A percentile compares a stretch with the other conserved stretches of the same genome.
Conservation (phyloP, 2,329 filamentous ascomycete species). For the Paradendryphiella salina region DNA sequence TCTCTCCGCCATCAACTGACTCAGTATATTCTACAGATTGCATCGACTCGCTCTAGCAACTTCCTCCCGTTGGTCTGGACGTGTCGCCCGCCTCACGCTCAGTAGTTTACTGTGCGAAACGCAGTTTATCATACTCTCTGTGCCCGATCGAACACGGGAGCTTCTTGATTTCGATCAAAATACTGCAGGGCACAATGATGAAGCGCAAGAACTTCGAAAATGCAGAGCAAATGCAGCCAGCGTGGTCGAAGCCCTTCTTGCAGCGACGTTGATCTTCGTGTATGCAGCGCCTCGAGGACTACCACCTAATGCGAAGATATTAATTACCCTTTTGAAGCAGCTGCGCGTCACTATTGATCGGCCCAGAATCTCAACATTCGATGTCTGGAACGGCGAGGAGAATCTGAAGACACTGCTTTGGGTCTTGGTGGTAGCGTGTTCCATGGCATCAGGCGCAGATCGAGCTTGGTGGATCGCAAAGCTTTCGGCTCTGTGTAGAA, state of each 20-base stretch:
- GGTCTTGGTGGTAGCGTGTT: constrained; percentile 25
- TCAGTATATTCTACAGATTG: constrained; percentile 34
- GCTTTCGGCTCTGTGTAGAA: constrained; percentile 17
- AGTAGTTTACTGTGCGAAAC: constrained; percentile 31
- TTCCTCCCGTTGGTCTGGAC: constrained; percentile 20
- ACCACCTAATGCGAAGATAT: constrained; percentile 27
- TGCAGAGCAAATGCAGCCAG: constrained; percentile 22
- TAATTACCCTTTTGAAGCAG: constrained; percentile 4
- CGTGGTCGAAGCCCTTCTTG: constrained; percentile 21
- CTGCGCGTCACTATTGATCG: constrained; percentile 4
- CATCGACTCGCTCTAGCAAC: constrained; percentile 29
- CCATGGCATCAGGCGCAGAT: constrained; percentile 8
- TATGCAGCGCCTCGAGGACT: constrained; percentile 28
- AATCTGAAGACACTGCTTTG: constrained; percentile 30
- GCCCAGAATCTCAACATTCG: not conserved
- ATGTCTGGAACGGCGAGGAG: constrained; percentile 20
- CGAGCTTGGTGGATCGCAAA: constrained; percentile 23
- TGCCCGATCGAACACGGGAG: constrained; percentile 25
- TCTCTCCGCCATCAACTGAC: constrained; percentile 24
- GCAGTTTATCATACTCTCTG: constrained; percentile 24
- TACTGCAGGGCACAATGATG: not conserved
- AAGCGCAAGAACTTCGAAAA: constrained; percentile 1
- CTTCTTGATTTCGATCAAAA: constrained; percentile 21
- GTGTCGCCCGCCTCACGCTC: constrained; percentile 19
- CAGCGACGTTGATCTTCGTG: constrained; percentile 29